Base-by-base conservation (phyloP, 495 filamentous ascomycete genomes). In the Chaetomium tenue region DNA sequence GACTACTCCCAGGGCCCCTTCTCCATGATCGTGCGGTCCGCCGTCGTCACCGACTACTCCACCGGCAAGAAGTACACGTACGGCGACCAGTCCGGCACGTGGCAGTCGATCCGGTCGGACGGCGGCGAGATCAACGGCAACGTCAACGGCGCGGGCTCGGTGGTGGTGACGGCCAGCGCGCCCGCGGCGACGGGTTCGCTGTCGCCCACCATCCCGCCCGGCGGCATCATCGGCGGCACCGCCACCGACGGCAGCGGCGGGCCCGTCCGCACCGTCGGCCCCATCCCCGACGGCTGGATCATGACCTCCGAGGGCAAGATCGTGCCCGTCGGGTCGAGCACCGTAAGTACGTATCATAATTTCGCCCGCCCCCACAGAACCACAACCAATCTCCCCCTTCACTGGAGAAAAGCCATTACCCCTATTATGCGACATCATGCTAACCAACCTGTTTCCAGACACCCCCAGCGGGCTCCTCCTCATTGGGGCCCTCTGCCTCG, bases 31-130 rank as follows among this genome's bases (percentile, higher is more conserved):
- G 83, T 97, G 67, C 87, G 91, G 75, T 87, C 81, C 30, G 79
- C 96, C 59, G 83, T 83, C 50, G 84, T 93, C 55, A 86, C 86
- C 48, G 94, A 98, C 77, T 97, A 97, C 79, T 96, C 91, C 25
- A 95, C 91, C 13, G 94, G 93, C 39, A 86, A 83, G 1, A 79
- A 86, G 51, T 98, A 98, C 79, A 79, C 75, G 22, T 98, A 97
- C 73, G 79, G 83, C 55, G 91, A 92, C 73, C 83, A 78, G 39
- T 87, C 82, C 33, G 94, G 94, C 44, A 84, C 82, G 25, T 96
- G 89, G 88, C 67, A 87, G 65, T 91, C 87, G 25, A 82, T 82
- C 59, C 58, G 67, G 60, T 70, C 79, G 28, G 73, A 86, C 3
- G 83, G 82, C 68, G 83, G 85, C 66, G 66, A 77, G 58, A 69